phyloP scores from a whole-genome alignment of 768 basidiomycete genomes.

The Xerocomellus chrysenteron region DNA sequence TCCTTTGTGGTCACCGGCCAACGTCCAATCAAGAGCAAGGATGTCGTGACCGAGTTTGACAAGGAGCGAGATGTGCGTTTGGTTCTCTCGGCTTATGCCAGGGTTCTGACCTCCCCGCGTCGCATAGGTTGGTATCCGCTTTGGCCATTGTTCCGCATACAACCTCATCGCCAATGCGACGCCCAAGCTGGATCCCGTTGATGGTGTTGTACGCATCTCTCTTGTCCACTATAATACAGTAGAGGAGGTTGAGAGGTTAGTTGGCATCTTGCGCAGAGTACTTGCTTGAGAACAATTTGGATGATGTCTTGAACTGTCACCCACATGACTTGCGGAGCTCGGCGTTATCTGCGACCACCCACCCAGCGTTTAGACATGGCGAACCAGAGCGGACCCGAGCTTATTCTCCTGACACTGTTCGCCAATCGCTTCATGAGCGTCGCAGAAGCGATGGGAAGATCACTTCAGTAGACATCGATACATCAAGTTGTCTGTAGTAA shows the following conservation, averaged over 20 bases:
- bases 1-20: slow-evolving; percentile 68
- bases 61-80: slow-evolving; percentile 57
- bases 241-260: slow-evolving; percentile 62
- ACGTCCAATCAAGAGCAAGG: slow-evolving; percentile 54
- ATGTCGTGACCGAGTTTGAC: slow-evolving; percentile 66
- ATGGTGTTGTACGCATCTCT: slow-evolving; percentile 73
- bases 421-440: too few relatives aligned
- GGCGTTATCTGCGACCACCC: too few relatives aligned
- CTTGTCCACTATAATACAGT: slow-evolving; percentile 80
- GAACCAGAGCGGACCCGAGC: too few relatives aligned
- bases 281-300: slow-evolving; percentile 27
- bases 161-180: slow-evolving; percentile 51
- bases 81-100: not conserved
- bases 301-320: too few relatives aligned
- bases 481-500: too few relatives aligned
- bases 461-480: too few relatives aligned
- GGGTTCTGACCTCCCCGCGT: not conserved
- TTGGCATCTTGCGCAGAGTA: slow-evolving; percentile 53
- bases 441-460: too few relatives aligned
- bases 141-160: slow-evolving; percentile 78
- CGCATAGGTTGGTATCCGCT: slow-evolving; percentile 70
- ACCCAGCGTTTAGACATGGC: too few relatives aligned
- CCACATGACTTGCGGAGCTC: too few relatives aligned
- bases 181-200: slow-evolving; percentile 57
- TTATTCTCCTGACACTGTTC: too few relatives aligned